A percentile compares a stretch with the other conserved stretches of the same genome.
Evolutionary conservation across 1,139 yeast genomes (phyloP).

Genomic region (Blastobotrys elegans): DNA sequence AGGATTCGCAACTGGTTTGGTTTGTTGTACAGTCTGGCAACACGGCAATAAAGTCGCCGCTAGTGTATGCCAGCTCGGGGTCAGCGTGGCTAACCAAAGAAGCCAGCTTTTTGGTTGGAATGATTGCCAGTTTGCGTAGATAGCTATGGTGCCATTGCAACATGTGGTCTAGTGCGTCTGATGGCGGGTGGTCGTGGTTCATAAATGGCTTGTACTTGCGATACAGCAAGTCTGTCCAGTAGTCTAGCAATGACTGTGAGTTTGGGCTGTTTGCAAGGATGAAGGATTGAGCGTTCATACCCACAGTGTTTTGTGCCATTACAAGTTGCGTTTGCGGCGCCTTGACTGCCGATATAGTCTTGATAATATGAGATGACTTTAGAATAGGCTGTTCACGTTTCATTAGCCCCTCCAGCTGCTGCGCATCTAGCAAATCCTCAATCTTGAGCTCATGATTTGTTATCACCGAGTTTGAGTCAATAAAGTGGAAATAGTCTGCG

Average conservation of each 20-base stretch:
- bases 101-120: slow-evolving; percentile 53
- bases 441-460: slow-evolving; percentile 60
- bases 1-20: background rate
- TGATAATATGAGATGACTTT: slow-evolving; percentile 63
- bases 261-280: slow-evolving; percentile 58
- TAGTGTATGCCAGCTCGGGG: slow-evolving; percentile 27
- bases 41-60: slow-evolving; percentile 37
- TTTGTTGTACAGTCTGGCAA: slow-evolving; percentile 15
- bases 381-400: slow-evolving; percentile 63
- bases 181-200: slow-evolving; percentile 39
- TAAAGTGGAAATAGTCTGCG: slow-evolving; percentile 78
- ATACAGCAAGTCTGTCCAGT: slow-evolving; percentile 68
- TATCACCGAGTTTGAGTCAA: slow-evolving; percentile 59
- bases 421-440: slow-evolving; percentile 45
- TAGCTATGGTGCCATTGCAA: slow-evolving; percentile 91
- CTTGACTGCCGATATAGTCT: slow-evolving; percentile 59
- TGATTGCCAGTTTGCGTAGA: slow-evolving; percentile 63
- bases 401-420: slow-evolving; percentile 53
- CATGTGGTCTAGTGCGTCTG: slow-evolving; percentile 66
- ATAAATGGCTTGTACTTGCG: slow-evolving; percentile 57
- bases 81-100: slow-evolving; percentile 18
- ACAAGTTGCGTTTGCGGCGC: slow-evolving; percentile 53
- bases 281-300: slow-evolving; percentile 64
- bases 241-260: slow-evolving; percentile 65
- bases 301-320: slow-evolving; percentile 58